phyloP scores from a whole-genome alignment of 2,329 filamentous ascomycete species.

The Malbranchea zuffiana region DNA sequence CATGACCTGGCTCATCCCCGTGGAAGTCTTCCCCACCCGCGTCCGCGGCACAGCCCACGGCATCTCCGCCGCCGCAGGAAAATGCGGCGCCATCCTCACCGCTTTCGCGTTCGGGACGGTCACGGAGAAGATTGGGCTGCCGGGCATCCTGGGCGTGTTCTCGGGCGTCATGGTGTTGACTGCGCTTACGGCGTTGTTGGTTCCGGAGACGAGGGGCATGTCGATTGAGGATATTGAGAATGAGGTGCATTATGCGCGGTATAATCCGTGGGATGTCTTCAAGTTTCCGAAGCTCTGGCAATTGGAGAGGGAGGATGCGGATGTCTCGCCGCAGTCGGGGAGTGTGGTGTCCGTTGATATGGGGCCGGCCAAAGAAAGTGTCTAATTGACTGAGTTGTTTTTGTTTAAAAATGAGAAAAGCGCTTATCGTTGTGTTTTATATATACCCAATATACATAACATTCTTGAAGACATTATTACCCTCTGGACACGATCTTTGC shows the following conservation, averaged over 20 bases:
- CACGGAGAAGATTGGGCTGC: background rate
- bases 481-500: too few species aligned
- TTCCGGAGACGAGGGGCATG: background rate
- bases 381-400: too few species aligned
- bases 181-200: background rate
- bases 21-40: slow-evolving; percentile 47
- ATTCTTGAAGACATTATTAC: too few species aligned
- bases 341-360: too few species aligned
- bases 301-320: background rate
- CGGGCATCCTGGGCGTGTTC: background rate
- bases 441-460: too few species aligned
- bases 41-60: slow-evolving; percentile 49
- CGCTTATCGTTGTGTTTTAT: too few species aligned
- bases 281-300: background rate
- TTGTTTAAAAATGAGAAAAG: too few species aligned
- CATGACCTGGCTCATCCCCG: slow-evolving; percentile 32
- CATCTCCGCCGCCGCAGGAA: slow-evolving; percentile 46
- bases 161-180: background rate
- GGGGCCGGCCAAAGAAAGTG: too few species aligned
- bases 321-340: too few species aligned
- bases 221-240: background rate
- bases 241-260: background rate
- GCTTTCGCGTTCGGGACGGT: background rate
- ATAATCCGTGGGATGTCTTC: background rate
- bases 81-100: slow-evolving; percentile 45